Conservation (phyloP, 2,329 filamentous ascomycete species). For the Botrytis tulipae region DNA sequence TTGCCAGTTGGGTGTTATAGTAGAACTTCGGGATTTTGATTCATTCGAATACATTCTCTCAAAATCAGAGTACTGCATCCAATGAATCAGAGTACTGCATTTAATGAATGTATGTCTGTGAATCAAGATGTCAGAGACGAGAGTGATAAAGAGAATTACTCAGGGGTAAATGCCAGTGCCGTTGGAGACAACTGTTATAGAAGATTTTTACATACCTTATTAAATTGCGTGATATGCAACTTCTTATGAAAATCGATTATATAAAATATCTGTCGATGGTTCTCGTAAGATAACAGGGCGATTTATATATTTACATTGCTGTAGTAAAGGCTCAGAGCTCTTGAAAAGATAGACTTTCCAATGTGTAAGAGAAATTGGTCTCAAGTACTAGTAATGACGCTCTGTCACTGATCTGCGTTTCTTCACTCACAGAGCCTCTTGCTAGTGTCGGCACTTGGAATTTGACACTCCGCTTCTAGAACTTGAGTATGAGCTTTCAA, state of each 20-base stretch:
- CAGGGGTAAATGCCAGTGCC: not conserved
- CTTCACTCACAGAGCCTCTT: not conserved
- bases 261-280: not conserved
- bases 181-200: not conserved
- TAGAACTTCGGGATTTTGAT: no score
- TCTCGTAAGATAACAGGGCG: not conserved
- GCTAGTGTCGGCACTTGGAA: not conserved
- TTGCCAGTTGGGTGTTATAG: not conserved
- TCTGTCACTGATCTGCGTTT: not conserved
- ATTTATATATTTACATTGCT: no score
- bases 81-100: not conserved
- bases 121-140: not conserved
- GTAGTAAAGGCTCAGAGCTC: not conserved
- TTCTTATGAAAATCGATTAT: not conserved
- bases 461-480: not conserved
- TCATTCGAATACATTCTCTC: not conserved
- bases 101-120: not conserved
- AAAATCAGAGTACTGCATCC: not conserved
- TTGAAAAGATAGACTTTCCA: not conserved
- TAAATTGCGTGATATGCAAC: not conserved
- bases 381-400: not conserved
- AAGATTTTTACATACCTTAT: not conserved
- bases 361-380: not conserved
- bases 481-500: not conserved
- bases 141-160: not conserved